Evolutionary conservation across 2,329 filamentous ascomycete genomes (phyloP).

Genomic region (Alternaria burnsii): DNA sequence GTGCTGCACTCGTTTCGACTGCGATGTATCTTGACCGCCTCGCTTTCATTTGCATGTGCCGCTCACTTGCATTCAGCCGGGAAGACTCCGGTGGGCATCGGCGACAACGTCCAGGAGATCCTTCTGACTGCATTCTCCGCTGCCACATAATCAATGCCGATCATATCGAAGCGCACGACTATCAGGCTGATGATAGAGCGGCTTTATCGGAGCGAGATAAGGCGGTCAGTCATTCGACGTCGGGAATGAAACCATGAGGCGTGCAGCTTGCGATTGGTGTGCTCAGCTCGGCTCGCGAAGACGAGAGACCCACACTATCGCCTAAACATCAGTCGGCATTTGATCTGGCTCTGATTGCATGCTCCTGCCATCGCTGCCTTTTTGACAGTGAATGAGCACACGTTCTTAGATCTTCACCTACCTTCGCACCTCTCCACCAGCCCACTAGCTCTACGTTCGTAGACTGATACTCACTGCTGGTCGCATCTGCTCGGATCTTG

Average conservation of each 20-base stretch:
- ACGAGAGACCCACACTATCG: conserved; percentile 8
- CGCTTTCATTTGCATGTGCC: conserved; percentile 23
- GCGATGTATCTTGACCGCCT: conserved; percentile 16
- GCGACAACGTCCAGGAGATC: conserved; percentile 10
- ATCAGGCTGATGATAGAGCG: conserved; percentile 24
- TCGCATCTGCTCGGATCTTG: not conserved
- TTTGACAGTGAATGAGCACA: not conserved
- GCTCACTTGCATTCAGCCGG: conserved; percentile 20
- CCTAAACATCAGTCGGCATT: not conserved
- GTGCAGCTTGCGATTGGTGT: conserved; percentile 13
- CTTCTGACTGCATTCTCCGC: conserved; percentile 13
- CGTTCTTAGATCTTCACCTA: not conserved
- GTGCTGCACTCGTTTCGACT: not conserved
- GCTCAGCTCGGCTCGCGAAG: conserved; percentile 1
- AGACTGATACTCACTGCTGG: not conserved
- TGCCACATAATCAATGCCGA: conserved; percentile 19
- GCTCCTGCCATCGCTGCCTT: not conserved
- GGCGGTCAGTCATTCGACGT: conserved; percentile 19
- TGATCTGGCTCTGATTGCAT: not conserved
- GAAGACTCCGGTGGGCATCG: conserved; percentile 14
- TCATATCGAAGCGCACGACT: conserved; percentile 15
- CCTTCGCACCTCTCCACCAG: not conserved
- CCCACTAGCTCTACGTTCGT: not conserved
- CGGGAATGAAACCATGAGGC: conserved; percentile 8
- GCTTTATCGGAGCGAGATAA: conserved; percentile 23